Conservation (phyloP, 1,284 basidiomycete species). For the Porodaedalea pini region DNA sequence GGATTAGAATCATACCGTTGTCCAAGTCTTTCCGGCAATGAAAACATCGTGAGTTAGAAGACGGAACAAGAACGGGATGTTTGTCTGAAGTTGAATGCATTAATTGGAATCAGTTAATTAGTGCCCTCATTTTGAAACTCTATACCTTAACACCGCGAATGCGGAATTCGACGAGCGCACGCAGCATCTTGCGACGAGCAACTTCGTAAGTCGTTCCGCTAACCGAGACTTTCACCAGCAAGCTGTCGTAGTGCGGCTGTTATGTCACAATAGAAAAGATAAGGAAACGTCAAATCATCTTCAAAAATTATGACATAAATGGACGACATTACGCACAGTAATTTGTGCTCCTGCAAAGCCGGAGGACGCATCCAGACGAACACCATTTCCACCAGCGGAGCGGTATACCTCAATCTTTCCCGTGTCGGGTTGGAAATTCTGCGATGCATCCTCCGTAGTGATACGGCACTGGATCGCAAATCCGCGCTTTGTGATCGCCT, state of each 20-base stretch:
- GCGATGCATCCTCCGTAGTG: conserved; percentile 95
- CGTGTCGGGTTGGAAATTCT: conserved; percentile 95
- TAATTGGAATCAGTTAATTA: background rate
- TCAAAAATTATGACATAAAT: conserved; percentile 5
- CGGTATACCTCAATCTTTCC: conserved; percentile 99
- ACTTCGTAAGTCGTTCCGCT: conserved; percentile 98
- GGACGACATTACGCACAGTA: conserved; percentile 54
- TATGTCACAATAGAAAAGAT: conserved; percentile 6
- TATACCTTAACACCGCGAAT: conserved; percentile 95
- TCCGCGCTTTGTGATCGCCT: conserved; percentile 93
- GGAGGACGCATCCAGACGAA: conserved; percentile 94
- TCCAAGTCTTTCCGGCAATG: conserved; percentile 97
- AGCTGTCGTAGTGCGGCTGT: conserved; percentile 95
- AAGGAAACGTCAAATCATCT: background rate
- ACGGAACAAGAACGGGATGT: conserved; percentile 99
- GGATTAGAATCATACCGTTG: conserved; percentile 59
- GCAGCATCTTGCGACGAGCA: conserved; percentile 97
- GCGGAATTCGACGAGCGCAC: conserved; percentile 98
- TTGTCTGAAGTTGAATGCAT: conserved; percentile 57
- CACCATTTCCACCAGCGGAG: conserved; percentile 97
- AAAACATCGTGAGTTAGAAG: conserved; percentile 98
- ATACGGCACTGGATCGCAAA: conserved; percentile 99
- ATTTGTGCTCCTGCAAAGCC: conserved; percentile 99
- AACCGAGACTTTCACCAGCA: conserved; percentile 95
- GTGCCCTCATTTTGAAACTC: background rate